Percentiles rank a stretch among this genome's conserved stretches.
Evolutionary conservation across 208 protist species (phyloP).

Genomic region (Trichomonas tenax): DNA sequence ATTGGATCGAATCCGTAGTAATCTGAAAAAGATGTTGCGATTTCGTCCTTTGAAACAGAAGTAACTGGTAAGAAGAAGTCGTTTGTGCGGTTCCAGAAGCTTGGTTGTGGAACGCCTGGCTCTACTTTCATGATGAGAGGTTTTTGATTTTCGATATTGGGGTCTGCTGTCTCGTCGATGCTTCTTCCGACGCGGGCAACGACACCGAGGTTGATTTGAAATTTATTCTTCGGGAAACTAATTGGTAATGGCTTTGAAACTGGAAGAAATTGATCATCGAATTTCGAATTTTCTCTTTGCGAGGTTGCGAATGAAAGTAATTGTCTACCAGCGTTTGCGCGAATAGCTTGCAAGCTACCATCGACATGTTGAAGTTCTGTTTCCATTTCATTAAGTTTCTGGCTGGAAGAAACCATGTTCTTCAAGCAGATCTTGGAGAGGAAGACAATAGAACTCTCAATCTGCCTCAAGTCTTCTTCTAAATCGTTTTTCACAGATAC

Average conservation of each 20-base stretch:
- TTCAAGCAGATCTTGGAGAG: not conserved
- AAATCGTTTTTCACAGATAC: not conserved
- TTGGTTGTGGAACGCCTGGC: not conserved
- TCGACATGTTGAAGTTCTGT: not conserved
- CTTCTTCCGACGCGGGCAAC: not conserved
- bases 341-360: not conserved
- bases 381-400: not conserved
- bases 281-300: no score
- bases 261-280: slow-evolving; percentile 9
- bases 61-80: not conserved
- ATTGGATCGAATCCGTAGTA: not conserved
- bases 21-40: not conserved
- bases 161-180: not conserved
- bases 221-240: not conserved
- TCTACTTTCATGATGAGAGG: not conserved
- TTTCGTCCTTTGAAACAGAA: not conserved
- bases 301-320: not conserved
- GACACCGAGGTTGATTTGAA: not conserved
- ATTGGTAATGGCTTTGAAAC: not conserved
- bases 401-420: not conserved
- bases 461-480: not conserved
- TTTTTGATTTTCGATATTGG: not conserved
- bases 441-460: not conserved
- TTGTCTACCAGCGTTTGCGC: not conserved
- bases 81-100: not conserved